Evolutionary conservation across 345 rosid species (phyloP), one percentile per base, ranked within the genome.

Genomic region (Limnanthes douglasii): DNA sequence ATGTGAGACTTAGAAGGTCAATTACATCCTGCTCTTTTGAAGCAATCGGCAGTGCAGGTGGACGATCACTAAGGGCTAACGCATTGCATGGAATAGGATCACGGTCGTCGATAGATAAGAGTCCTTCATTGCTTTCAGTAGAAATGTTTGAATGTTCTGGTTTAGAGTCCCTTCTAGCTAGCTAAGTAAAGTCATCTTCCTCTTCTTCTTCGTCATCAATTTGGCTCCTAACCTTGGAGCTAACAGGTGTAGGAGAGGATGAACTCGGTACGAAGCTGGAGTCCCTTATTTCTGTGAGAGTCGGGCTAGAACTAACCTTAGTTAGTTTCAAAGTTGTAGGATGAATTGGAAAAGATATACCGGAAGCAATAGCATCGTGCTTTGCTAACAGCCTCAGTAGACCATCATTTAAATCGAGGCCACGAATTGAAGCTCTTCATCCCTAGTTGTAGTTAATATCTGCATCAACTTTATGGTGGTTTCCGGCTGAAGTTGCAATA

Each of bases 151-250:
- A n/a, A n/a, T n/a, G n/a, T n/a, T n/a, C n/a, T 20, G 28, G 23
- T 71, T 57, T 78, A 6, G 80, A 66, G 59, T 90, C 96, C 99
- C 99, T 81, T 59, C 93, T 69, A 32, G 96, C 99, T 43, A 92
- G 72, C 64, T 67, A 88, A 11, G 94, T 78, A 57, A 92, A 92
- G 52, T 85, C 99, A 8, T 92, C 99, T 62, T 90, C 98, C 48
- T 74, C 93, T 45, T 92, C 95, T 12, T 86, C 82, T 43, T 81
- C 96, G 56, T 85, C 99, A 39, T 73, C 83, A 17, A 71, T 31
- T 10, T 58, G 61, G 54, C 47, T 50, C 54, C 47, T 80, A 2
- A 58, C 51, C 7, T 34, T 6, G 19, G 59, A 55, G 47, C 64
- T 46, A 37, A 56, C 68, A 3, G 75, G 62, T 15, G 45, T 15